These are phyloP conservation scores for Persicaria tinctoria DNA, from an alignment of 148 eudicot genomes.

Conservation along the genomic window DNA sequence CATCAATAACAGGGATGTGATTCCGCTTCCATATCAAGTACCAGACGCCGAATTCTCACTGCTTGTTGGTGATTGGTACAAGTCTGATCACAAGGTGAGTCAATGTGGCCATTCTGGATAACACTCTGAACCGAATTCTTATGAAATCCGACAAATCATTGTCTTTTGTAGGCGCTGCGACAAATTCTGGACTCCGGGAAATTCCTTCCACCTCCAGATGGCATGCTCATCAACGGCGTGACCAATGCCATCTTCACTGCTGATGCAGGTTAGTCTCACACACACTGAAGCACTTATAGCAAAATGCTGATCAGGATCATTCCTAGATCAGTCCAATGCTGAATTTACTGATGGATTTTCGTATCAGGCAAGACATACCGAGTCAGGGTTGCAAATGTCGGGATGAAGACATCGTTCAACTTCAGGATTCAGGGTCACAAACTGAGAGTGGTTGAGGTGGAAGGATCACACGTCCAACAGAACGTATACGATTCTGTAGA, in stretches of 20 bases:
- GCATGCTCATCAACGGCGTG: conserved; percentile 67
- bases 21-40: conserved; percentile 63
- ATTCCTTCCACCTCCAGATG: conserved; percentile 65
- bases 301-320: background rate
- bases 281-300: background rate
- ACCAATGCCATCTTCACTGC: conserved; percentile 42
- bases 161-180: conserved; percentile 40
- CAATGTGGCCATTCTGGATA: background rate
- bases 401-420: conserved; percentile 68
- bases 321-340: too few species aligned
- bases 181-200: conserved; percentile 61
- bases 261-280: conserved; percentile 50
- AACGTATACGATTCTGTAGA: conserved; percentile 67
- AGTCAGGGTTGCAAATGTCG: conserved; percentile 82
- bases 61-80: conserved; percentile 90
- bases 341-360: background rate
- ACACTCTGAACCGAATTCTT: too few species aligned
- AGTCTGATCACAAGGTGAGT: conserved; percentile 67
- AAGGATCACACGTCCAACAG: conserved; percentile 79
- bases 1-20: conserved; percentile 62
- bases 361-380: conserved; percentile 78
- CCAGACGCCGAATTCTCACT: conserved; percentile 70
- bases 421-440: conserved; percentile 79
- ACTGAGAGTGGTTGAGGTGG: conserved; percentile 85
- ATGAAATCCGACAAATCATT: background rate